Base-by-base conservation (phyloP, 2,329 filamentous ascomycete species). In the Colletotrichum navitas region DNA sequence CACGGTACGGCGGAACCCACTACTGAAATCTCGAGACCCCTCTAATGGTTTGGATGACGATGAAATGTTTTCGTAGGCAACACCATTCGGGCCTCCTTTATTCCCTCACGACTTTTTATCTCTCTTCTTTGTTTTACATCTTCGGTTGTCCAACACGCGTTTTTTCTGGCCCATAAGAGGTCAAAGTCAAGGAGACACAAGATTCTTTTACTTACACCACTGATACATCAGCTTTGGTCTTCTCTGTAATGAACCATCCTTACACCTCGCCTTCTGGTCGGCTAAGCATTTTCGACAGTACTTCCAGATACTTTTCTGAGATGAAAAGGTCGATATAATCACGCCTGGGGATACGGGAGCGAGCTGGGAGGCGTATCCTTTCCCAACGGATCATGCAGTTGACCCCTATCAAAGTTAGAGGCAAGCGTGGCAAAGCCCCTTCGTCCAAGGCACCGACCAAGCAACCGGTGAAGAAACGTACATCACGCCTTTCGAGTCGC, bases 391-490 rank as follows among this genome's bases (percentile, higher is more conserved):
- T 49, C 45, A 87, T 87, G 85, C 78, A 81, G 54, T 81, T 87
- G 63, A 88, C 86, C 7, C 86, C 85, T 4, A 78, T 89, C 71
- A 84, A 78, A 55, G 78, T 87, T 67, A 81, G 83, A 54, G 84
- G 86, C 68, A 89, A 87, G 76, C 82, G 82, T 59, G 77, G 78
- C 47, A 77, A 55, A 45, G 18, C 68, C 59, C 29, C 70, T n/a
- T 71, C 70, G 45, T 66, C 63, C 43, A 64, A 47, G 14, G n/a
- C 32, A 14, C 21, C 54, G 36, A 66, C 67, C 43, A 55, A 56
- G 29, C 52, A 39, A 11, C 39, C 45, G 24, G 29, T 43, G 10
- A 47, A 41, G 45, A 68, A 64, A 32, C 43, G 39, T 24, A 39
- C 18, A 6, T 63, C 65, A n/a, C 65, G 52, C 21, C 54, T 71